Evolutionary conservation across 805 yeast species (phyloP), one percentile per base, ranked within the genome.

Genomic region (Candida gorgasii): DNA sequence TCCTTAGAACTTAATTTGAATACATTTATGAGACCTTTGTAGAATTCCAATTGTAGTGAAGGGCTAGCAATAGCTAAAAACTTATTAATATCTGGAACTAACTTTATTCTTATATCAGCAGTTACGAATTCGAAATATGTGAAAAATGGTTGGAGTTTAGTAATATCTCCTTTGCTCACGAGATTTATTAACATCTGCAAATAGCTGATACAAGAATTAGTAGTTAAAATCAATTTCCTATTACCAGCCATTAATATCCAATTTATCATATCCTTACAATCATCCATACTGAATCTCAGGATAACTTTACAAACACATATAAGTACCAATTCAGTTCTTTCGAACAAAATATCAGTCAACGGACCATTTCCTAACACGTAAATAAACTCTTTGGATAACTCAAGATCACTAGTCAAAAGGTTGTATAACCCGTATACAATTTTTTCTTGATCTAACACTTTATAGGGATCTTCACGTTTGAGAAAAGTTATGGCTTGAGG

Each of bases 231-330:
- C 13, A 48, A 28, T 9, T 26, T 29, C 35, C 39, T 48, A 2
- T 24, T 12, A 4, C 45, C 49, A 15, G 42, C 39, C 28, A 36
- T 28, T 6, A 39, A 12, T 8, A 48, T 16, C 52, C 52, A 48
- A 15, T 36, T 38, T 3, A 44, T 15, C 18, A 48, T 34, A 26
- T 48, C 52, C 12, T 26, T 5, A 20, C 40, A 13, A 9, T 35
- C 31, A 16, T 23, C 26, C 3, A 16, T 4, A 4, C 3, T 3
- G 18, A 17, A 23, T 5, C 3, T 8, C 8, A 8, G 11, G 6
- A 45, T 36, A 13, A 41, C 26, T 17, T 41, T 15, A 23, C 48
- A 43, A 8, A 36, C 30, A 2, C 35, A 32, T 4, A 39, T 34
- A 8, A 45, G 19, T 3, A 42, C 34, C 20, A 44, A 20, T 23